A percentile compares a stretch with the other conserved stretches of the same genome.
These are phyloP conservation scores for Avena atlantica DNA, from an alignment of 176 grass and related monocot genomes.

Conservation along the genomic window DNA sequence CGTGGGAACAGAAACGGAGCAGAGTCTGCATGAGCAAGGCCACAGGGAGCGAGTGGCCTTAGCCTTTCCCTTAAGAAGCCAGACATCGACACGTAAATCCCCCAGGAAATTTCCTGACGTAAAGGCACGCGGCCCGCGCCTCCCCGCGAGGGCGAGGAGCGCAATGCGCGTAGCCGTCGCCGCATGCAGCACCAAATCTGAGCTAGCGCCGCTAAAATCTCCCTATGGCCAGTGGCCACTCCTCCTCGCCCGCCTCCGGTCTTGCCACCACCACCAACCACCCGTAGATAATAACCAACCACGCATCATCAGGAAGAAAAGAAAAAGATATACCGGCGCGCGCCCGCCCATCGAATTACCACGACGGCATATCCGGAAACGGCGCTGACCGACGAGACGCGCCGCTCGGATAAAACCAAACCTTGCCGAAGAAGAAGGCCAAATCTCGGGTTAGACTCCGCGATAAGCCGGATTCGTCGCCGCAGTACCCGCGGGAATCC, in stretches of 20 bases:
- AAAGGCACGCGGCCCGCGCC: constrained; percentile 23
- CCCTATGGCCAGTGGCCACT: not conserved
- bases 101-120: constrained; percentile 54
- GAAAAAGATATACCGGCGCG: too few species aligned
- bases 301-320: not conserved
- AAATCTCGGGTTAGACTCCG: constrained; percentile 35
- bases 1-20: not conserved
- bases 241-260: not conserved
- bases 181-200: constrained; percentile 49
- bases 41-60: not conserved
- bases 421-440: not conserved
- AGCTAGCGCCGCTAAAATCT: not conserved
- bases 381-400: not conserved
- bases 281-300: not conserved
- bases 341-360: not conserved
- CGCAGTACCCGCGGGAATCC: not conserved
- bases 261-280: not conserved
- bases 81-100: constrained; percentile 36
- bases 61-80: not conserved
- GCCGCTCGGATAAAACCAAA: not conserved
- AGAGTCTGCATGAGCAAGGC: not conserved
- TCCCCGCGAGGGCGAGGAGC: not conserved
- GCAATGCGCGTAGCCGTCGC: constrained; percentile 42
- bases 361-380: not conserved
- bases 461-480: not conserved